phyloP scores from a whole-genome alignment of 2,329 filamentous ascomycete species.

The Venturia oleaginea region DNA sequence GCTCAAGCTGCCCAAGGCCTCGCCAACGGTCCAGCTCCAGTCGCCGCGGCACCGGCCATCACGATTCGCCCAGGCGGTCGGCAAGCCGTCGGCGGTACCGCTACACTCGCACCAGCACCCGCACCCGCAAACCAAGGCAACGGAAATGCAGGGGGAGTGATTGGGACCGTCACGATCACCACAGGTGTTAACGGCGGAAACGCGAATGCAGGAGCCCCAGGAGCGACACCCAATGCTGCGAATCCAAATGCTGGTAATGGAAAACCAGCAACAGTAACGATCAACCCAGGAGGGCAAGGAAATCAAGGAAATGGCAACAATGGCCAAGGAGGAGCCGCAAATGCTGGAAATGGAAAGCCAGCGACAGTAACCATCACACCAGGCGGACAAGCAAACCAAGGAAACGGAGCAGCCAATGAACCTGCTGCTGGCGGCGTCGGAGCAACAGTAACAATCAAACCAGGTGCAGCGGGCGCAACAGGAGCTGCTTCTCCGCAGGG shows the following conservation, averaged over 20 bases:
- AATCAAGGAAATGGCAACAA: not conserved
- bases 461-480: not conserved
- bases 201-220: slow-evolving; percentile 1
- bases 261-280: slow-evolving; percentile 1
- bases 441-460: slow-evolving; percentile 7
- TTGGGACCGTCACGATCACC: slow-evolving; percentile 10
- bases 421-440: not conserved
- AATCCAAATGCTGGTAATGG: not conserved
- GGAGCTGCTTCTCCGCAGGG: slow-evolving; percentile 7
- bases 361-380: slow-evolving; percentile 9
- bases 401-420: not conserved
- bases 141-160: not conserved
- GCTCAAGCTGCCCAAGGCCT: slow-evolving; percentile 8
- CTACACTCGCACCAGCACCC: slow-evolving; percentile 7
- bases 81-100: not conserved
- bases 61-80: slow-evolving; percentile 7
- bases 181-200: slow-evolving; percentile 4
- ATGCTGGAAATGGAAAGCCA: not conserved
- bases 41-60: not conserved
- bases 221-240: not conserved
- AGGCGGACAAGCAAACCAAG: not conserved
- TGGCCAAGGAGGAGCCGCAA: not conserved
- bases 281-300: not conserved
- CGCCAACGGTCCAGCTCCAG: slow-evolving; percentile 1
- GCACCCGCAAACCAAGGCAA: slow-evolving; percentile 8